These are phyloP conservation scores for Neurospora crassa DNA, from an alignment of 2,329 filamentous ascomycete species.

Conservation along the genomic window DNA sequence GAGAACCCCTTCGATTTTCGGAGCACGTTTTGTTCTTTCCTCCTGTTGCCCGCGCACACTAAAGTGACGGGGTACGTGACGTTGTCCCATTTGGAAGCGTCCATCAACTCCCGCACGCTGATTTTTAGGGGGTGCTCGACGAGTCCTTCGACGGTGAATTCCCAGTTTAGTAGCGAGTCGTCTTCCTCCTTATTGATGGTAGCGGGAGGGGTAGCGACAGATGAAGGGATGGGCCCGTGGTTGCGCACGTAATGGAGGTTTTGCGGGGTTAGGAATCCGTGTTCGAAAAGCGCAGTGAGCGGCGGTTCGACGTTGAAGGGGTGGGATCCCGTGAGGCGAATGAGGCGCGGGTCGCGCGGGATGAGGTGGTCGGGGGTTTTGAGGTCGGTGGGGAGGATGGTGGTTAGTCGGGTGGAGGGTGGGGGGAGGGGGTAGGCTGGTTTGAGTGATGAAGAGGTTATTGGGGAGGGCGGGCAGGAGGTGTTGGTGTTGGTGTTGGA, in stretches of 20 bases:
- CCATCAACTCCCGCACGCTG: conserved; percentile 61
- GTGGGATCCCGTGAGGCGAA: conserved; percentile 78
- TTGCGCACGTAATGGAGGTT: conserved; percentile 90
- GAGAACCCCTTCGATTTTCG: conserved; percentile 90
- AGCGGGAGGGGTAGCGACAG: background rate
- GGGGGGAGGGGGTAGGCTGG: conserved; percentile 58
- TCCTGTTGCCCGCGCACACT: conserved; percentile 83
- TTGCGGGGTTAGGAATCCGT: conserved; percentile 77
- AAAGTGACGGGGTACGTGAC: conserved; percentile 80
- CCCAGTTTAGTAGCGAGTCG: conserved; percentile 65
- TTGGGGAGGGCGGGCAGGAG: background rate
- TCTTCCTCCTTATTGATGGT: conserved; percentile 21
- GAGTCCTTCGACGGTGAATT: conserved; percentile 73
- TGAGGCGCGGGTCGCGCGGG: conserved; percentile 67
- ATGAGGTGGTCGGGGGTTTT: conserved; percentile 80
- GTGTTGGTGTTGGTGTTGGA: background rate
- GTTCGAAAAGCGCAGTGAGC: conserved; percentile 64
- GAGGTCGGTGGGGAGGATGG: conserved; percentile 64
- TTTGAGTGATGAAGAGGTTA: conserved; percentile 6
- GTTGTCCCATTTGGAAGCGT: conserved; percentile 53
- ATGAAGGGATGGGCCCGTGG: conserved; percentile 66
- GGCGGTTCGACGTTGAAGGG: conserved; percentile 89
- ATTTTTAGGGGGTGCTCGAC: conserved; percentile 68
- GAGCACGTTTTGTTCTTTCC: conserved; percentile 88
- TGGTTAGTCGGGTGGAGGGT: conserved; percentile 40